Base-by-base conservation (phyloP, 2,329 filamentous ascomycete genomes). In the Immersiporthe knoxdaviesiana region DNA sequence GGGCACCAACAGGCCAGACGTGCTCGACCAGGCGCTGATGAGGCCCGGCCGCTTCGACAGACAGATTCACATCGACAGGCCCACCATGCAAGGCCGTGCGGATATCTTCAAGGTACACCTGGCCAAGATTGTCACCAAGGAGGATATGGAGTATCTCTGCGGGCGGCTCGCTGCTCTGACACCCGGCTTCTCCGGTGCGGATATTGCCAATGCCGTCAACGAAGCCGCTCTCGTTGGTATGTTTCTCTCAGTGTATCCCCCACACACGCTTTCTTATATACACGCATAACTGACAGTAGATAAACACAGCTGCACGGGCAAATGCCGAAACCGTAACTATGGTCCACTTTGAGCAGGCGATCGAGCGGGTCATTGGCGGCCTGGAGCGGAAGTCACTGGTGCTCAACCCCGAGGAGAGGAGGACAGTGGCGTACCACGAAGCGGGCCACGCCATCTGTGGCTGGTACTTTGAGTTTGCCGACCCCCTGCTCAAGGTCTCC, bases 181-280 rank as follows among this genome's bases (percentile, higher is more conserved):
- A 3, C 96, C 96, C 67, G 96, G 96, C 41, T 99, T 99, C 81
- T 95, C 95, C 68, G 96, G 96, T 81, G 96, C 96, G 62, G 96
- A 99, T 79, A 99, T 99, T 80, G 94, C 96, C 78, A 99, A 99
- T 80, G 97, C 94, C 78, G 94, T 97, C 75, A 99, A 99, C 78
- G 96, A 99, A 84, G 96, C 96, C 73, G 96, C 96, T 68, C 84
- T 99, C 61, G 95, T 98, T 78, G 96, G 94, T 97, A 87, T 79
- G 91, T 82, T 6, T 65, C 21, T 30, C 63, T n/a, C 21, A 39
- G 10, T 37, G 27, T 62, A 1, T 62, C 8, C 7, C 8, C 6
- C 8, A 60, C 16, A 60, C n/a, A n/a, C n/a, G n/a, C n/a, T 37
- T 24, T 44, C 16, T 44, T 24, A 35, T 21, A 61, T 21, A 16